Percentiles rank a stretch among this genome's conserved stretches.
Evolutionary conservation across 192 early-diverging fungal species (phyloP).

Genomic region (Rhizophagus prolifer): DNA sequence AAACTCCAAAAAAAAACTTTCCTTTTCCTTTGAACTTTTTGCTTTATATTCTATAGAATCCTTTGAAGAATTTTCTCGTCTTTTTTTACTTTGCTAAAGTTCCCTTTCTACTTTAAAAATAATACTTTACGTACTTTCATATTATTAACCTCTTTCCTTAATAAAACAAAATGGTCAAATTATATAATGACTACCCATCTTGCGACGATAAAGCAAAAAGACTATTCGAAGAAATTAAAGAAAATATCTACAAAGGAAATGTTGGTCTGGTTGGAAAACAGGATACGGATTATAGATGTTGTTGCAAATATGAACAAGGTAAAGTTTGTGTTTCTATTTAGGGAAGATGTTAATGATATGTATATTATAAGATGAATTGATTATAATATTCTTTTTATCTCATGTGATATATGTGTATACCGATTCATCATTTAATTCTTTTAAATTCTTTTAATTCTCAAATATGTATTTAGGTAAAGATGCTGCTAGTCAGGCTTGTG

Average conservation of each 20-base stretch:
- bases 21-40: neutral
- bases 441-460: too few species aligned
- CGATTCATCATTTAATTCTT: neutral
- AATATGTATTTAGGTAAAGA: neutral
- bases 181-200: neutral
- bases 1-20: too few species aligned
- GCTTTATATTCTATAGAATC: neutral
- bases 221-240: conserved; percentile 9
- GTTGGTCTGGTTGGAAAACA: neutral
- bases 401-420: neutral
- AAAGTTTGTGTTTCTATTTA: neutral
- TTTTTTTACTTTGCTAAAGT: neutral
- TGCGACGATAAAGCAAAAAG: neutral
- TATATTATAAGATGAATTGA: neutral
- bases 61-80: neutral
- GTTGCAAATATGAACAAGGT: conserved; percentile 11
- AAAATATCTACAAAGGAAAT: neutral
- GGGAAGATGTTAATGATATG: neutral
- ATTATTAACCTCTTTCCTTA: neutral
- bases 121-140: neutral
- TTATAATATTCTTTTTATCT: neutral
- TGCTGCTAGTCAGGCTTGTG: conserved; percentile 76
- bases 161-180: neutral
- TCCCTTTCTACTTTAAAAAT: neutral
- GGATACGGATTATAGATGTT: neutral